Conservation (phyloP, 2,329 filamentous ascomycete species). For the Claviceps sp. region DNA sequence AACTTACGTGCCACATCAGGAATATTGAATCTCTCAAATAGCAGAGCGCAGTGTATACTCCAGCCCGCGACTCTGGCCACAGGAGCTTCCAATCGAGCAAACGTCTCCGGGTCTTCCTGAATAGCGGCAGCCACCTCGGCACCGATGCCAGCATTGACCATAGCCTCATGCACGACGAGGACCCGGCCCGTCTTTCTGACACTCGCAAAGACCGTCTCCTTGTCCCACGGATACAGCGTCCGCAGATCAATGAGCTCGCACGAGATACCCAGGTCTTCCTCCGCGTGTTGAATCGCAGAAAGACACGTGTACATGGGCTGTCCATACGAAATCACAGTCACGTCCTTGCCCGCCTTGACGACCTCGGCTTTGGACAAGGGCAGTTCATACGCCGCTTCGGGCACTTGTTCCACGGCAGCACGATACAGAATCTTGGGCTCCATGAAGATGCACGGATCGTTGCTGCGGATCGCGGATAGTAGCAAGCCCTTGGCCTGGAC, state of each 20-base stretch:
- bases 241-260: conserved; percentile 80
- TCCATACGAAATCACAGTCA: conserved; percentile 81
- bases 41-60: conserved; percentile 69
- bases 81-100: conserved; percentile 71
- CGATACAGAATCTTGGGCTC: conserved; percentile 90
- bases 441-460: conserved; percentile 85
- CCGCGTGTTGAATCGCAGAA: conserved; percentile 59
- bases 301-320: conserved; percentile 79
- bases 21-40: conserved; percentile 69
- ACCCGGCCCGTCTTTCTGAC: conserved; percentile 78
- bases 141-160: conserved; percentile 80
- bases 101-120: conserved; percentile 64
- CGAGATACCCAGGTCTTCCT: conserved; percentile 60
- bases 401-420: conserved; percentile 83
- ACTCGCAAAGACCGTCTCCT: conserved; percentile 64
- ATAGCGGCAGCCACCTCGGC: conserved; percentile 82
- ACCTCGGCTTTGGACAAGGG: conserved; percentile 78
- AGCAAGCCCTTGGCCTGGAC: conserved; percentile 80
- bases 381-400: conserved; percentile 65
- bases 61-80: conserved; percentile 79
- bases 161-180: conserved; percentile 83
- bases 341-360: conserved; percentile 62
- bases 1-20: conserved; percentile 78
- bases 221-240: conserved; percentile 87
- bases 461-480: conserved; percentile 60